A percentile compares a stretch with the other conserved stretches of the same genome.
Evolutionary conservation across 2,329 filamentous ascomycete species (phyloP).

Genomic region (Stagonosporopsis rhizophila): DNA sequence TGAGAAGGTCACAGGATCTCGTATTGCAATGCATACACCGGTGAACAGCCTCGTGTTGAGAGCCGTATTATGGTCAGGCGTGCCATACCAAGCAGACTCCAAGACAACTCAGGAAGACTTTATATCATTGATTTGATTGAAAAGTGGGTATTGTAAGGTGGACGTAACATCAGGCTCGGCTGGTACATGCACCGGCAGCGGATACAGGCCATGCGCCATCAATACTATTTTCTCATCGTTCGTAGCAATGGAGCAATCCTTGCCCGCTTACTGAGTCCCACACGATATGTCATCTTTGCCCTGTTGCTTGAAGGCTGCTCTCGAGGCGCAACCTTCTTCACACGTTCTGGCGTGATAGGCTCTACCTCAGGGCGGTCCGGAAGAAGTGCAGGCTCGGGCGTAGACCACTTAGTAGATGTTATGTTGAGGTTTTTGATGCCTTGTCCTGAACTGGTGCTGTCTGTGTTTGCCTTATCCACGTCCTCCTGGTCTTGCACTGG

Average conservation of each 20-base stretch:
- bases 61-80: not conserved
- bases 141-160: constrained; percentile 11
- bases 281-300: constrained; percentile 54
- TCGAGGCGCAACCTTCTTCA: constrained; percentile 8
- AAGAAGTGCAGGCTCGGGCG: constrained; percentile 2
- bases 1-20: not conserved
- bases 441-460: not conserved
- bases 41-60: not conserved
- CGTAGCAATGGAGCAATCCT: constrained; percentile 58
- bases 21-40: not conserved
- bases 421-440: not conserved
- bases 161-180: not conserved
- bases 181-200: not conserved
- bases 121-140: constrained; percentile 2
- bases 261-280: constrained; percentile 58
- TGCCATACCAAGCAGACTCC: not conserved
- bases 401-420: not conserved
- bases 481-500: not conserved
- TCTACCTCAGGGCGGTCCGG: constrained; percentile 25
- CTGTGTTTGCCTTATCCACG: not conserved
- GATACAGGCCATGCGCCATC: not conserved
- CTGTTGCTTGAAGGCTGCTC: constrained; percentile 38
- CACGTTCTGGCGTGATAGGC: constrained; percentile 20
- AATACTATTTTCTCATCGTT: constrained; percentile 52
- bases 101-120: not conserved